Evolutionary conservation across 306 rosid species (phyloP).

Genomic region (Dryas alaskensis): DNA sequence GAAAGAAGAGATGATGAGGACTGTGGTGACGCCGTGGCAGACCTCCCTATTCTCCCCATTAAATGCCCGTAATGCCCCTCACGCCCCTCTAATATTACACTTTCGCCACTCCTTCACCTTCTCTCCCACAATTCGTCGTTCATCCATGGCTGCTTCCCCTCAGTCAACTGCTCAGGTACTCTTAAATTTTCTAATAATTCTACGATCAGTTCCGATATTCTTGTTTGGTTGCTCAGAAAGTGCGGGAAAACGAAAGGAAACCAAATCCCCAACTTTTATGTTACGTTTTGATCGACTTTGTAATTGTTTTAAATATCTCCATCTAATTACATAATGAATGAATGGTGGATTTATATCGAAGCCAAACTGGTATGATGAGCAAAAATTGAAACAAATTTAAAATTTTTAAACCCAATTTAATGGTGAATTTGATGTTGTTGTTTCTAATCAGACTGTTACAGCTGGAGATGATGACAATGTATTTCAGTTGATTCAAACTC

Average conservation of each 20-base stretch:
- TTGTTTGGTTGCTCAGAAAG: too few relatives aligned
- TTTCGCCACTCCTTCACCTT: slow-evolving; percentile 34
- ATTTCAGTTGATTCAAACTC: slow-evolving; percentile 68
- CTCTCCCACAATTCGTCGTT: slow-evolving; percentile 27
- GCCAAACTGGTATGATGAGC: neutral
- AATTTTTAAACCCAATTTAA: neutral
- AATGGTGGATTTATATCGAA: neutral
- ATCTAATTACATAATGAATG: neutral
- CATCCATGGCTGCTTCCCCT: slow-evolving; percentile 73
- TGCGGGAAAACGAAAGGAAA: neutral
- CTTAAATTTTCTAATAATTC: neutral
- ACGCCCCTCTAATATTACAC: slow-evolving; percentile 22
- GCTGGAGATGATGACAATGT: slow-evolving; percentile 51
- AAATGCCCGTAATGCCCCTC: slow-evolving; percentile 40
- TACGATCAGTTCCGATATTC: neutral
- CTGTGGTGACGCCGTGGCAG: slow-evolving; percentile 50
- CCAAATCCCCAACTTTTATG: neutral
- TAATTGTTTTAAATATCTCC: neutral
- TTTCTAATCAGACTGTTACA: slow-evolving; percentile 45
- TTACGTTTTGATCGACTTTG: neutral
- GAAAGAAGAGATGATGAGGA: slow-evolving; percentile 37
- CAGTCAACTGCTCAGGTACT: slow-evolving; percentile 63
- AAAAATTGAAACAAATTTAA: neutral
- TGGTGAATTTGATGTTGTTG: slow-evolving; percentile 17
- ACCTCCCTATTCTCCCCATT: slow-evolving; percentile 27